phyloP scores from a whole-genome alignment of 176 grass and related monocot species.

The Tuctoria greenei region DNA sequence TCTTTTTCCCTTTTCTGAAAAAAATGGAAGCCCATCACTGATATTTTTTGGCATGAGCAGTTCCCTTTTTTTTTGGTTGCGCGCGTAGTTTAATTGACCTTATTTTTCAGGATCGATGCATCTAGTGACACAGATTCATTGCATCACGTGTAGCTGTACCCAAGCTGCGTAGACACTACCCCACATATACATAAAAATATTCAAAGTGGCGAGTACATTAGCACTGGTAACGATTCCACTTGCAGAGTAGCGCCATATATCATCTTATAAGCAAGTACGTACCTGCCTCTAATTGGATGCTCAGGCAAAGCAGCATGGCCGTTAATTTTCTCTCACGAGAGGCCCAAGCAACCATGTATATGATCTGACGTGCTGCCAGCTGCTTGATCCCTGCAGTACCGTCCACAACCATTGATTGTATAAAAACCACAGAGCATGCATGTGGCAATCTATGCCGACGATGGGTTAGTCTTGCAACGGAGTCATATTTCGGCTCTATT shows the following conservation, averaged over 20 bases:
- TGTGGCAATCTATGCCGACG: constrained; percentile 29
- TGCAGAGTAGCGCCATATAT: neutral
- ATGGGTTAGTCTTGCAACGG: constrained; percentile 19
- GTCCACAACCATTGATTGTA: constrained; percentile 26
- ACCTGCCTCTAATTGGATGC: constrained; percentile 6
- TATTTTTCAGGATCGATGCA: no score
- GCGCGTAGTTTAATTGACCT: no score
- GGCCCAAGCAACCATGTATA: constrained; percentile 22
- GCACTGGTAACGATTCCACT: constrained; percentile 25
- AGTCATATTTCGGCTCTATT: neutral
- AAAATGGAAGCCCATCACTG: no score
- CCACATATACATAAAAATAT: neutral
- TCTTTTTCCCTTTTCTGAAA: no score
- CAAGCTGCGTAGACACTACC: no score
- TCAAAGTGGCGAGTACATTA: neutral
- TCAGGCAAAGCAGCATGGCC: constrained; percentile 14
- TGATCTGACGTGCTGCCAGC: constrained; percentile 55
- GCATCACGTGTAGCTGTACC: no score
- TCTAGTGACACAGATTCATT: no score
- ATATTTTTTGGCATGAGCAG: no score
- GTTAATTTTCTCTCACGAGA: constrained; percentile 38
- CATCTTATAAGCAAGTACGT: constrained; percentile 24
- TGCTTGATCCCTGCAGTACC: constrained; percentile 47
- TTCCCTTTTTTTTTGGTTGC: no score
- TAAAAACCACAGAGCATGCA: constrained; percentile 36